These are phyloP conservation scores for Blastobotrys mokoenaii DNA, from an alignment of 805 yeast genomes.

Conservation along the genomic window DNA sequence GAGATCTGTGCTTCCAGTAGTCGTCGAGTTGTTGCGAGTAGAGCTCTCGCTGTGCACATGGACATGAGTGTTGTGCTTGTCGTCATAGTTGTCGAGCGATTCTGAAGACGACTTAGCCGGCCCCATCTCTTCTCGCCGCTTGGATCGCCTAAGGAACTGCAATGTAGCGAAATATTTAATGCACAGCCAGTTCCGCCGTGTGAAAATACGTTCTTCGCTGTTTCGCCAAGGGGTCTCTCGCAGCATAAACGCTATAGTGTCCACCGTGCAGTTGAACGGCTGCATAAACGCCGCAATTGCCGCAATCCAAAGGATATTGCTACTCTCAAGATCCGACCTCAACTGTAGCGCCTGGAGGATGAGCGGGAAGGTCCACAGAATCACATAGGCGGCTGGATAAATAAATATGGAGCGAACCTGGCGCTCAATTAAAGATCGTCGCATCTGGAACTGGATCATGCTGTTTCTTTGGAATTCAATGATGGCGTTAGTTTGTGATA, in stretches of 20 bases:
- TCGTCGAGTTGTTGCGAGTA: too few species aligned
- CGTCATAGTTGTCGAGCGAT: too few species aligned
- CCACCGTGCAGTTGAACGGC: slow-evolving; percentile 74
- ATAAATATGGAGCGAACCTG: slow-evolving; percentile 76
- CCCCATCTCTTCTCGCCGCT: too few species aligned
- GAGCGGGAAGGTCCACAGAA: slow-evolving; percentile 78
- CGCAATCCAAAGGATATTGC: slow-evolving; percentile 55
- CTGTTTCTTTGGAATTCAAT: slow-evolving; percentile 47
- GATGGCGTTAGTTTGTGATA: slow-evolving; percentile 11
- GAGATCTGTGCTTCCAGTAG: too few species aligned
- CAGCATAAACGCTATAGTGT: slow-evolving; percentile 62
- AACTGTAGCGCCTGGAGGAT: slow-evolving; percentile 53
- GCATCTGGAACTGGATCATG: slow-evolving; percentile 48
- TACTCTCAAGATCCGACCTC: slow-evolving; percentile 37
- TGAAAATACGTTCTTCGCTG: slow-evolving; percentile 13
- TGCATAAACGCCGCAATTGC: slow-evolving; percentile 67
- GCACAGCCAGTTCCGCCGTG: background rate
- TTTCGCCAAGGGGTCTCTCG: slow-evolving; percentile 40
- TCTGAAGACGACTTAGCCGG: too few species aligned
- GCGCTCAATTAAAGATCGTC: slow-evolving; percentile 60
- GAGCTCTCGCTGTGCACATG: too few species aligned
- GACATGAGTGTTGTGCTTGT: too few species aligned
- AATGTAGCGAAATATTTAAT: too few species aligned
- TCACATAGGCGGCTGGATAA: slow-evolving; percentile 74
- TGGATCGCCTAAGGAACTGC: too few species aligned